Evolutionary conservation across 2,329 filamentous ascomycete species (phyloP), one percentile per base, ranked within the genome.

Genomic region (Fusarium sp.): DNA sequence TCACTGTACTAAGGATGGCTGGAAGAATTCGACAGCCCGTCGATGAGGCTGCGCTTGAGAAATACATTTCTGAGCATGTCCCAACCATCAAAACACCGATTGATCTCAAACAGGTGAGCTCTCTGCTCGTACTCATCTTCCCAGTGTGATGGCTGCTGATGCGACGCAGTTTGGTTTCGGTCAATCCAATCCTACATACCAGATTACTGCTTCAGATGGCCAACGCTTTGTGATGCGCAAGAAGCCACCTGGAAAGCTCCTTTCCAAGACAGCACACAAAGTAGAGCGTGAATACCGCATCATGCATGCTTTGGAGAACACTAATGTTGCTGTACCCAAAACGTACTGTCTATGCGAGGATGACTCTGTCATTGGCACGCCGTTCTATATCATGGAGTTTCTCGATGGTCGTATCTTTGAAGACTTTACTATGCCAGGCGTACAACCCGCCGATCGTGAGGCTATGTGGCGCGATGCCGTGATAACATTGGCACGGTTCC

Each of bases 371-470:
- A 87, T 98, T 71, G 96, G 95, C 62, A 98, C 95, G 13, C 90
- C 95, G 11, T 99, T 98, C 82, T 98, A 99, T 84, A 91, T 98
- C 79, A 98, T 99, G 96, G 91, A 94, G 81, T 98, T 96, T 81
- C 87, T 98, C 69, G 93, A 97, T 79, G 96, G 96, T 26, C 91
- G 96, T 78, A 97, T 98, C 83, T 94, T 98, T 79, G 93, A 95
- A 78, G 94, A 98, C 82, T 92, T 95, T 47, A 86, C 91, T 36
- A 91, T 98, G 80, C 95, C 94, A 5, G 92, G 86, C 18, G 89
- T 94, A 18, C 87, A 87, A 31, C 82, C 92, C 0, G 86, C 86
- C 44, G 92, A 97, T 75, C 89, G 95, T 67, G 90, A 85, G 36
- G 89, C 89, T 77, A 92, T 98, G 91, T 98, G 95, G 95, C 90